These are phyloP conservation scores for Microdochium trichocladiopsis DNA, from an alignment of 2,329 filamentous ascomycete species.

Conservation along the genomic window DNA sequence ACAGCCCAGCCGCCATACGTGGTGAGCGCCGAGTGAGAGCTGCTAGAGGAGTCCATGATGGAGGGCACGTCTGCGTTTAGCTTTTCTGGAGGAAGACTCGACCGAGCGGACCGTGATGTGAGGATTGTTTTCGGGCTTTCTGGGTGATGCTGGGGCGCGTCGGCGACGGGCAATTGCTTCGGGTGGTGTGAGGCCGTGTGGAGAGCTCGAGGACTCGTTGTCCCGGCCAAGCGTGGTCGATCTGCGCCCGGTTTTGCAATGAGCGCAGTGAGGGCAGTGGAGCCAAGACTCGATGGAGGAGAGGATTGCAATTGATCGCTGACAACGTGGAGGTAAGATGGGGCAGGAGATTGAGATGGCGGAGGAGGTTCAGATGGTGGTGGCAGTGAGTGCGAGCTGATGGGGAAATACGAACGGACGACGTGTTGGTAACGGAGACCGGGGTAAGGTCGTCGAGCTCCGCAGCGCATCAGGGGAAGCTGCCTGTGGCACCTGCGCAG, in stretches of 20 bases:
- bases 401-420: background rate
- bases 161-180: background rate
- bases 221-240: no score
- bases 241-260: background rate
- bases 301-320: no score
- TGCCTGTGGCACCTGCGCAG: background rate
- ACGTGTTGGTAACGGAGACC: background rate
- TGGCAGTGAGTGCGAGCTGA: background rate
- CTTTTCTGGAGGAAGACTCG: no score
- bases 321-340: no score
- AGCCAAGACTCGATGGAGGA: no score
- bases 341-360: no score
- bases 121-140: no score
- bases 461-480: background rate
- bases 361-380: background rate
- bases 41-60: conserved; percentile 17
- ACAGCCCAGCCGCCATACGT: conserved; percentile 28
- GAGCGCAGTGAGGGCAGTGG: background rate
- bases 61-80: background rate
- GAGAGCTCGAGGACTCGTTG: background rate
- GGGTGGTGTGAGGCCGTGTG: background rate
- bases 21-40: conserved; percentile 15
- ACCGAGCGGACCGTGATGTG: no score
- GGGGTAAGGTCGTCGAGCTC: background rate
- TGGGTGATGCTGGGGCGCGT: no score